Evolutionary conservation across 345 rosid species (phyloP), one percentile per base, ranked within the genome.

Genomic region (Arabis hirsuta): DNA sequence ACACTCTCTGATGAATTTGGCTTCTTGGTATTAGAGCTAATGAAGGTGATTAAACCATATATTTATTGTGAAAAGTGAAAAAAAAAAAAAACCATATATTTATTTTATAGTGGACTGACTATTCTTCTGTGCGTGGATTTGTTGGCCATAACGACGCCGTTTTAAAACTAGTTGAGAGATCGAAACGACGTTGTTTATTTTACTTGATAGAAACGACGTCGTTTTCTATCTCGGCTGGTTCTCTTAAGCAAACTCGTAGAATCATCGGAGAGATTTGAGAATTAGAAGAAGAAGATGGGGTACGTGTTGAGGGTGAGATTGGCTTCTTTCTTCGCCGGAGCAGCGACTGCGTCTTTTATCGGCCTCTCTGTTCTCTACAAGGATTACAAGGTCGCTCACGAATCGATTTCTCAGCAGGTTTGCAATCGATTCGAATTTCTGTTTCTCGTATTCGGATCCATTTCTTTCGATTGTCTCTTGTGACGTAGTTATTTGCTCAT

Each of bases 251-350:
- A 36, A 31, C 12, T 46, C 47, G 57, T 11, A 13, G 65, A 46
- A 44, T 48, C 11, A 45, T 48, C 11, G 52, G 42, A 57, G 74
- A 41, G 51, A 75, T 62, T 68, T 62, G 59, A 54, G 62, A 52
- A 3, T 69, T 62, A n/a, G 58, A 54, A 61, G 72, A 63, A 44
- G 82, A 75, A 79, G 76, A 90, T 88, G 98, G 96, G 99, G 32
- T 90, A 85, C 82, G 92, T 90, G 19, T 58, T 90, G 73, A 84
- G 97, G 74, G 98, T 92, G 73, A 87, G 99, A 80, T 79, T 92
- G 76, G 97, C 96, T 34, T 90, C 99, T 9, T 95, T 95, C 82
- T 92, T 92, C 71, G 85, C 97, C 12, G 98, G 97, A 59, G 92
- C 94, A 0, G 92, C 99, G 11, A 74, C 90, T 69, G 92, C 98